Conservation (phyloP, 140 eudicot genomes). For the Ambrosia hybrid region DNA sequence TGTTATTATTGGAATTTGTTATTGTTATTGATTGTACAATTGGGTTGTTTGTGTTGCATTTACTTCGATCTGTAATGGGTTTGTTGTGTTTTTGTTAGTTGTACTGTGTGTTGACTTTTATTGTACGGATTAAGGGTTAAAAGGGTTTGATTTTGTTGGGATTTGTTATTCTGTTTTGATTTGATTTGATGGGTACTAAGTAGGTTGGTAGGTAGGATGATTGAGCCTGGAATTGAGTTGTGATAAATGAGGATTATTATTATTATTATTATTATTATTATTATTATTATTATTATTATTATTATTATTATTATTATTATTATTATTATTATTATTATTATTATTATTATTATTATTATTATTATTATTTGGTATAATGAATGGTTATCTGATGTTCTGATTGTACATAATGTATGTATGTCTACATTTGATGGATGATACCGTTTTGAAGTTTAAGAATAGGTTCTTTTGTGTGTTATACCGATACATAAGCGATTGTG, state of each 20-base stretch:
- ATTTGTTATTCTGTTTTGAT: background rate
- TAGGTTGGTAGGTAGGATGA: background rate
- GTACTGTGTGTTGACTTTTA: conserved; percentile 14
- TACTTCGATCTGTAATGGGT: conserved; percentile 11
- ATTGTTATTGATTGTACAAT: background rate
- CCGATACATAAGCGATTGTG: background rate
- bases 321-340: background rate
- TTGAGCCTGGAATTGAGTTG: background rate
- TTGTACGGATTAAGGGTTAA: conserved; percentile 23
- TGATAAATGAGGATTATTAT: background rate
- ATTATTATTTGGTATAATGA: background rate
- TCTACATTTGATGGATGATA: background rate
- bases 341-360: background rate
- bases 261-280: background rate
- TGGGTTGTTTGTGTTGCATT: background rate
- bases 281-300: background rate
- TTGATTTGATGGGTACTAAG: background rate
- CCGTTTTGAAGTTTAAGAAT: background rate
- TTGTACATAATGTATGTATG: background rate
- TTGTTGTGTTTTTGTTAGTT: background rate
- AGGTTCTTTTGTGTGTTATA: background rate
- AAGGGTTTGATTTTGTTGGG: background rate
- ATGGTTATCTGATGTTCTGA: background rate
- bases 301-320: background rate
- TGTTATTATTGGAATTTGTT: background rate